Percentiles rank a stretch among this genome's conserved stretches.
Evolutionary conservation across 441 rosid genomes (phyloP).

Genomic region (Geranium incanum): DNA sequence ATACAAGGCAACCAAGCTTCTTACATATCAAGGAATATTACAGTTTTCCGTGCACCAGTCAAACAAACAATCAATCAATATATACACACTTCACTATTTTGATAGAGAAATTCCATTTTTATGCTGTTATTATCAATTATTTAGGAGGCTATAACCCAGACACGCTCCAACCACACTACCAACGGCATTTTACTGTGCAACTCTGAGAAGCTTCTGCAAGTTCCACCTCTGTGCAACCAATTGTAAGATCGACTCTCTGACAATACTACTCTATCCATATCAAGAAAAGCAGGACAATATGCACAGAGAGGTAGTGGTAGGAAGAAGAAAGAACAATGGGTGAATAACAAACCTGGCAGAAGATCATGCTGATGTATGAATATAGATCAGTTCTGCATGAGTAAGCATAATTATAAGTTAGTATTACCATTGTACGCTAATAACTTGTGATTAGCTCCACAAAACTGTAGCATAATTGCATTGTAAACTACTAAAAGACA

Average conservation of each 20-base stretch:
- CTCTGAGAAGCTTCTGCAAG: neutral
- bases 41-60: neutral
- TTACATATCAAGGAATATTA: neutral
- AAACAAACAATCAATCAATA: neutral
- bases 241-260: neutral
- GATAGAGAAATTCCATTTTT: neutral
- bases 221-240: conserved; percentile 2
- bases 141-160: neutral
- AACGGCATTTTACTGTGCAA: neutral
- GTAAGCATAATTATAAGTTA: conserved; percentile 26
- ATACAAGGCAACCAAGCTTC: neutral
- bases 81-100: neutral
- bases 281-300: conserved; percentile 3
- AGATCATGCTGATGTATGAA: conserved; percentile 70
- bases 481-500: neutral
- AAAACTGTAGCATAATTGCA: conserved; percentile 4
- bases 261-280: neutral
- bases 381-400: conserved; percentile 64
- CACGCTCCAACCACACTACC: neutral
- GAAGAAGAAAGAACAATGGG: conserved; percentile 13
- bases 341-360: conserved; percentile 61
- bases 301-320: conserved; percentile 4
- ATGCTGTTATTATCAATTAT: neutral
- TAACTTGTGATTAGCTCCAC: conserved; percentile 8
- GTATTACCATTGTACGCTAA: conserved; percentile 10